Percentiles rank a stretch among this genome's conserved stretches.
Evolutionary conservation across 2,329 filamentous ascomycete genomes (phyloP).

Genomic region (Xylariaceae sp.): DNA sequence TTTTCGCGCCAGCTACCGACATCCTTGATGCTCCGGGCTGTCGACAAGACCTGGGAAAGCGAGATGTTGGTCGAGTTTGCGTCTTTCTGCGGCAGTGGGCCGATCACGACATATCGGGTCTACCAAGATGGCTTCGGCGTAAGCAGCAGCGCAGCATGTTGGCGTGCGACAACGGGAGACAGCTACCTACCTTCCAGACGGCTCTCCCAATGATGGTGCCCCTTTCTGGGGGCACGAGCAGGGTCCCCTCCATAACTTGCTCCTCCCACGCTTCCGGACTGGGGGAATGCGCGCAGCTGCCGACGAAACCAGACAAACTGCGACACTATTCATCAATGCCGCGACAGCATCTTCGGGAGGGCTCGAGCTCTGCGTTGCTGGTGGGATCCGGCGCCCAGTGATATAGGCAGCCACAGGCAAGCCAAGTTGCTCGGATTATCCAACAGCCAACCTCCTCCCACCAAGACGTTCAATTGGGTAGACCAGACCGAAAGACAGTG

Average conservation of each 20-base stretch:
- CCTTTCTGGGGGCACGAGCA: slow-evolving; percentile 44
- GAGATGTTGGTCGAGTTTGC: slow-evolving; percentile 26
- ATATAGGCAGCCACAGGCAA: background rate
- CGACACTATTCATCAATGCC: background rate
- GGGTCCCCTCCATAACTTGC: slow-evolving; percentile 38
- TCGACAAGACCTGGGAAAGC: slow-evolving; percentile 32
- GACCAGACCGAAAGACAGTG: background rate
- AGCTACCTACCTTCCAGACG: slow-evolving; percentile 40
- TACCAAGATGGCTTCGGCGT: slow-evolving; percentile 24
- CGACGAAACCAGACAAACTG: background rate
- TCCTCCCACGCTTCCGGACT: background rate
- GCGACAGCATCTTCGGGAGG: background rate
- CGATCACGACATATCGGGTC: slow-evolving; percentile 54
- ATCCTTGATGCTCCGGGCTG: slow-evolving; percentile 30
- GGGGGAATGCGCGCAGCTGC: background rate
- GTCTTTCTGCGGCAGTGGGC: slow-evolving; percentile 31
- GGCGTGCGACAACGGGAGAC: slow-evolving; percentile 3
- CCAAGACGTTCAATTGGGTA: background rate
- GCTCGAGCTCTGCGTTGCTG: background rate
- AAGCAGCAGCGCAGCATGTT: slow-evolving; percentile 1
- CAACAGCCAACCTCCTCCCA: background rate
- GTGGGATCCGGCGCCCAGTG: background rate
- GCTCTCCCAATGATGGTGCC: slow-evolving; percentile 44
- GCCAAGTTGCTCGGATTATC: background rate
- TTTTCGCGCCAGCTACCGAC: slow-evolving; percentile 30